These are phyloP conservation scores for Trichosporon sp. DNA, from an alignment of 1,284 basidiomycete species.

Conservation along the genomic window DNA sequence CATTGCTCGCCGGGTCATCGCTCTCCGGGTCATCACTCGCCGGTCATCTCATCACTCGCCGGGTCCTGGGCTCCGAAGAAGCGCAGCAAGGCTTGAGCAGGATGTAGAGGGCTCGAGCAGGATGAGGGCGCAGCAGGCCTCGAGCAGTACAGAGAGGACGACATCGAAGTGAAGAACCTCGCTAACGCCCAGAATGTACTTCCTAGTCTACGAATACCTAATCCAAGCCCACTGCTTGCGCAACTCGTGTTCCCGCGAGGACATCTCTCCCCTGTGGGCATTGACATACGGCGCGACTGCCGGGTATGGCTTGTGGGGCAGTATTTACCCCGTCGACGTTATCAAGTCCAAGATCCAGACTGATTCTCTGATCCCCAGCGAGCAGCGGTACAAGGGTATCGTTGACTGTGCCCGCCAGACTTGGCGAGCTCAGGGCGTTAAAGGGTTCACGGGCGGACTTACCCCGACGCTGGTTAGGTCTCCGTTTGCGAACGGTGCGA, in stretches of 20 bases:
- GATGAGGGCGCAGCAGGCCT: too few species aligned
- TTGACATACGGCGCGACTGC: slow-evolving; percentile 80
- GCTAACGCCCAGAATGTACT: slow-evolving; percentile 58
- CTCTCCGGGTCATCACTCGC: too few species aligned
- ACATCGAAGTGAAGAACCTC: too few species aligned
- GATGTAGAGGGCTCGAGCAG: too few species aligned
- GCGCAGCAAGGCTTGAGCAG: too few species aligned
- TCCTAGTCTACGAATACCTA: slow-evolving; percentile 87
- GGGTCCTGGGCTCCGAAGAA: too few species aligned
- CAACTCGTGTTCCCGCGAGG: slow-evolving; percentile 64
- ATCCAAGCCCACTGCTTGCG: slow-evolving; percentile 74
- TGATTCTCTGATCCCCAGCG: slow-evolving; percentile 69
- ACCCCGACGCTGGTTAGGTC: slow-evolving; percentile 74
- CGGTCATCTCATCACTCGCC: too few species aligned
- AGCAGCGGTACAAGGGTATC: slow-evolving; percentile 73
- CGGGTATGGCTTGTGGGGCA: slow-evolving; percentile 49
- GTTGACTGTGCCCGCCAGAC: slow-evolving; percentile 76
- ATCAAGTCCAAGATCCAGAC: slow-evolving; percentile 94
- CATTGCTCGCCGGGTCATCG: too few species aligned
- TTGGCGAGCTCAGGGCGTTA: slow-evolving; percentile 71
- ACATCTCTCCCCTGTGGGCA: slow-evolving; percentile 69
- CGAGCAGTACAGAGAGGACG: too few species aligned
- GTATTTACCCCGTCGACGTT: slow-evolving; percentile 90
- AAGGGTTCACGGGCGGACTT: slow-evolving; percentile 83
- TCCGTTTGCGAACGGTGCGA: slow-evolving; percentile 73